Evolutionary conservation across 139 green algal genomes (phyloP), one percentile per base, ranked within the genome.

Genomic region (Chlorella sp.): DNA sequence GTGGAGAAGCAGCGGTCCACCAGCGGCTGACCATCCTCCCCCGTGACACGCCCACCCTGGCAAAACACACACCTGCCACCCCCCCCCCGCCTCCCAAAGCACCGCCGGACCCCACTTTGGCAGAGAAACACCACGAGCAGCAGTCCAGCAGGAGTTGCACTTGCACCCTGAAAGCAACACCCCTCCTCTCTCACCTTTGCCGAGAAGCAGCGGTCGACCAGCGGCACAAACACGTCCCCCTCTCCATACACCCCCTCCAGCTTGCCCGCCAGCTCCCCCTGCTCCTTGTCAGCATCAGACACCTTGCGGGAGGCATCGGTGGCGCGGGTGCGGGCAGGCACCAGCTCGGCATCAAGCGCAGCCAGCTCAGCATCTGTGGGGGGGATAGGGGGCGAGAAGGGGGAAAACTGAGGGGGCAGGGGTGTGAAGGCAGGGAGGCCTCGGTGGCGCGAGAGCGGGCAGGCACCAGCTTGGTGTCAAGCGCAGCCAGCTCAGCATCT

Each of bases 171-270:
- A n/a, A n/a, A n/a, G n/a, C n/a, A n/a, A n/a, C n/a, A n/a, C n/a
- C n/a, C n/a, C n/a, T n/a, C n/a, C n/a, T n/a, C n/a, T n/a, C 75
- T 36, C 16, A 81, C 53, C 53, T 37, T 48, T 16, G 53, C 53
- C 16, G 37, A 34, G 37, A 61, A 91, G 90, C 96, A 98, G 60
- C 89, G 86, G 88, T 89, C 93, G 12, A 83, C 79, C 32, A 98
- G 91, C 18, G 88, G 71, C 9, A 86, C 79, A 88, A 93, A 95
- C 5, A 88, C 93, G 76, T 92, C 92, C 7, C 94, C 88, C 16
- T 89, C 81, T 22, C 93, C 96, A 69, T 92, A 96, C 66, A 92
- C 83, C 32, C 83, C 22, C 22, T 60, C 80, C n/a, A 96, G 68
- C 81, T 93, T 92, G 16, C 3, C 39, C n/a, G 88, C 28, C 18